These are phyloP conservation scores for Penicillium sp. DNA, from an alignment of 2,329 filamentous ascomycete species.

Conservation along the genomic window DNA sequence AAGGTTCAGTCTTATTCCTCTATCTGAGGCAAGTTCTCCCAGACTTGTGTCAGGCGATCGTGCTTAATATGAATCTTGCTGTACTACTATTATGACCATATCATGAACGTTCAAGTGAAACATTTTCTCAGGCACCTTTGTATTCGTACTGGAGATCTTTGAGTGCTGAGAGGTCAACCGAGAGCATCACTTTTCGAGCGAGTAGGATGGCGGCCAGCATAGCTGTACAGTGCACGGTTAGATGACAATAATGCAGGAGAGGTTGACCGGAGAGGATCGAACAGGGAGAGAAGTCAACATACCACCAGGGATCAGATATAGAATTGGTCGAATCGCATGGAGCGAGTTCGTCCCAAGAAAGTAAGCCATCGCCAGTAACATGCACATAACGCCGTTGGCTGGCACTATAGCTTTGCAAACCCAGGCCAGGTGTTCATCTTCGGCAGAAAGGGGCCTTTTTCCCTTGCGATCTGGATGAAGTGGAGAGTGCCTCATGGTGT, in stretches of 20 bases:
- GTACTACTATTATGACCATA: background rate
- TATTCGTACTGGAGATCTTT: conserved; percentile 42
- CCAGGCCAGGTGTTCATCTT: conserved; percentile 19
- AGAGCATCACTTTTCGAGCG: conserved; percentile 37
- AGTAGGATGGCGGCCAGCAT: conserved; percentile 34
- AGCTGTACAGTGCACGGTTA: conserved; percentile 28
- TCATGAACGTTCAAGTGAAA: background rate
- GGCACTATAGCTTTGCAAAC: conserved; percentile 26
- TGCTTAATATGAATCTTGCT: background rate
- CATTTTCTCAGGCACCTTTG: conserved; percentile 40
- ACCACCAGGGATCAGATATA: conserved; percentile 42
- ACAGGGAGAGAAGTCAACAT: conserved; percentile 14
- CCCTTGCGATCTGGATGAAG: conserved; percentile 30
- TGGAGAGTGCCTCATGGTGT: conserved; percentile 36
- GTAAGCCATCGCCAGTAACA: conserved; percentile 31
- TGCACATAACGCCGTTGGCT: conserved; percentile 31
- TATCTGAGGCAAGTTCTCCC: background rate
- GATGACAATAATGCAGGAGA: conserved; percentile 19
- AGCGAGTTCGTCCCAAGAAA: conserved; percentile 17
- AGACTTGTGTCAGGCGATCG: background rate
- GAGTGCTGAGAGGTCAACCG: conserved; percentile 39
- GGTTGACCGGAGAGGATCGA: conserved; percentile 10
- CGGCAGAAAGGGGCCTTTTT: conserved; percentile 25
- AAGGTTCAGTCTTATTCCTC: too few species aligned
- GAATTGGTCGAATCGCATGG: conserved; percentile 22